Evolutionary conservation across 2,329 filamentous ascomycete genomes (phyloP), one percentile per base, ranked within the genome.

Genomic region (Colletotrichum coccodes): DNA sequence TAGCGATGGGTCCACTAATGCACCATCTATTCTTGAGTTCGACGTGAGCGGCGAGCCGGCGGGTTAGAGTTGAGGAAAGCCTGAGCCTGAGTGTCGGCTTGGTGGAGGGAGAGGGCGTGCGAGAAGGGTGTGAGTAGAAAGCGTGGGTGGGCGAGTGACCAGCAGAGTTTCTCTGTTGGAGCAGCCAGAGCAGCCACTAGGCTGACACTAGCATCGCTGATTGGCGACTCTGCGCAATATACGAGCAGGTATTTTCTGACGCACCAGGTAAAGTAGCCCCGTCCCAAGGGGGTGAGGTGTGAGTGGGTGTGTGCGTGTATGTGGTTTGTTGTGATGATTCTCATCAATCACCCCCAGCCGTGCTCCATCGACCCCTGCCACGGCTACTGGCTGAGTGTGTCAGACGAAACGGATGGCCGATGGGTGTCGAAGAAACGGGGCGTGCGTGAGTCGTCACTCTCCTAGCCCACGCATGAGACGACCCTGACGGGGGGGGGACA

Each of bases 181-280:
- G 72, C 72, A 69, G 68, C 68, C 69, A 71, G 69, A 72, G 72
- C 72, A 66, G 70, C 70, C 69, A 70, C 73, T 72, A 72, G 72
- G 71, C 68, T 64, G 70, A 49, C 57, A 68, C 54, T 47, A 65
- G 72, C 73, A 76, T 74, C 73, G n/a, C 26, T 68, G 67, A 75
- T 79, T 79, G 79, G 81, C 83, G 81, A 82, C 79, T 82, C 80
- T 79, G 80, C 77, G 81, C 79, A 84, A 85, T 83, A 84, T 84
- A 83, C 83, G 81, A 80, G 82, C 79, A 80, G 81, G 77, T 57
- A 57, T 59, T 60, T 80, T 84, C 83, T 85, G 82, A 85, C 83
- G 84, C 83, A 84, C 79, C 76, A 81, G 79, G 80, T 81, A 79
- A 82, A 81, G 78, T 81, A 79, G 79, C 66, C 44, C 60, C 67